Percentiles rank a stretch among this genome's conserved stretches.
Evolutionary conservation across 345 rosid species (phyloP).

Genomic region (Noccaea bulbosa): DNA sequence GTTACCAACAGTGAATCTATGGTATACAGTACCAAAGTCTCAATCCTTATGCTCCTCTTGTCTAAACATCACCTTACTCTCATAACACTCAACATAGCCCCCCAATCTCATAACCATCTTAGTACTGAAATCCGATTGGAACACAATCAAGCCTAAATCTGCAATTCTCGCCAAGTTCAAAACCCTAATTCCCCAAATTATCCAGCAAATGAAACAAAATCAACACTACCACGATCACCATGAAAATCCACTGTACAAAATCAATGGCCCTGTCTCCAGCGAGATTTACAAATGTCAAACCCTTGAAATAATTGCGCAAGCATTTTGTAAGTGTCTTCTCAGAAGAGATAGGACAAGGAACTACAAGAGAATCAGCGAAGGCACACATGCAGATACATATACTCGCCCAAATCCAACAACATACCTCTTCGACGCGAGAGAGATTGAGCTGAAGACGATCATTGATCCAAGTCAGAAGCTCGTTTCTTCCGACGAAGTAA

Average conservation of each 20-base stretch:
- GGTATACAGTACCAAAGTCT: constrained; percentile 3
- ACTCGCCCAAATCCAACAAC: neutral
- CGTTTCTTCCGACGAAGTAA: constrained; percentile 95
- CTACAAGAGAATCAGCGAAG: neutral
- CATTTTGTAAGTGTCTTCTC: neutral
- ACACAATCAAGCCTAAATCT: constrained; percentile 5
- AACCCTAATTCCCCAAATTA: neutral
- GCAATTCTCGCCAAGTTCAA: neutral
- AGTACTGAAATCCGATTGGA: neutral
- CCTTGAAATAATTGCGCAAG: neutral
- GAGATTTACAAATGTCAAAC: neutral
- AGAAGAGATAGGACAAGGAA: neutral
- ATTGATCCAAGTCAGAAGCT: constrained; percentile 88
- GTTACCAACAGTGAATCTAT: constrained; percentile 23
- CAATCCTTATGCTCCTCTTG: too few relatives aligned
- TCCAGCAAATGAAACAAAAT: constrained; percentile 7
- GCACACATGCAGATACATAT: constrained; percentile 9
- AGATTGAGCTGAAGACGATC: constrained; percentile 88
- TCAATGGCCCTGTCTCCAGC: neutral
- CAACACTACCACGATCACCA: constrained; percentile 3
- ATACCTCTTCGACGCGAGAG: constrained; percentile 85
- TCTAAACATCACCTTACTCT: neutral
- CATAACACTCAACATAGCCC: neutral
- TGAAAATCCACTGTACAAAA: neutral
- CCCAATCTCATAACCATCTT: neutral